Percentiles rank a stretch among this genome's conserved stretches.
Conservation (phyloP, 1,284 basidiomycete genomes). For the Puccinia sorghi region DNA sequence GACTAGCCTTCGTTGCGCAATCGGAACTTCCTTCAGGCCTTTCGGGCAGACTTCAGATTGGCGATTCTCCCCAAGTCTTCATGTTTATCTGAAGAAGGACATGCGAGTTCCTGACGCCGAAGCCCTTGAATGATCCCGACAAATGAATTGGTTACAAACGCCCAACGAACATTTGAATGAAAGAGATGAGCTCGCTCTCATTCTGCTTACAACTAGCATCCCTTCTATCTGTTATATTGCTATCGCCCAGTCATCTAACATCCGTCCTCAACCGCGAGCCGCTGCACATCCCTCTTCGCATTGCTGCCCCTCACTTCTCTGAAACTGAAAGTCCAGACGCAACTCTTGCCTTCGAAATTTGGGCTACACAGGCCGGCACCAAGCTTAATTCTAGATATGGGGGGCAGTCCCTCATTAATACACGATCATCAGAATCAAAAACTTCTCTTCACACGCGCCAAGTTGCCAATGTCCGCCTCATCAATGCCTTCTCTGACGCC, state of each 20-base stretch:
- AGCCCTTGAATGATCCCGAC: constrained; percentile 12
- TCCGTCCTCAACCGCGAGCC: neutral
- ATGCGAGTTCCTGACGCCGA: neutral
- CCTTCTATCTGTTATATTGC: neutral
- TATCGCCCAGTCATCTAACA: neutral
- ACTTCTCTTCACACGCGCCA: constrained; percentile 24
- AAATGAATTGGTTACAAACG: neutral
- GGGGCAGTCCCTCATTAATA: neutral
- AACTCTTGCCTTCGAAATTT: constrained; percentile 21
- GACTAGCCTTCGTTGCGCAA: neutral
- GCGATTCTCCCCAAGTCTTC: neutral
- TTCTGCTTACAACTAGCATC: constrained; percentile 17
- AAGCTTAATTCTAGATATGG: constrained; percentile 45
- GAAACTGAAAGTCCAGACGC: neutral
- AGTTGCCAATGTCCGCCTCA: constrained; percentile 28
- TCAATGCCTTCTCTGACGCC: constrained; percentile 47
- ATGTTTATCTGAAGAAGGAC: neutral
- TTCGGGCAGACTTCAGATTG: neutral
- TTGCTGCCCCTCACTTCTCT: constrained; percentile 4
- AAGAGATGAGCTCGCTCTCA: constrained; percentile 28
- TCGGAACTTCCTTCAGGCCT: neutral
- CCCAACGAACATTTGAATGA: constrained; percentile 13
- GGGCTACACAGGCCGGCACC: constrained; percentile 39
- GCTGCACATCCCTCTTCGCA: constrained; percentile 22
- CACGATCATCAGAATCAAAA: neutral